Percentiles rank a stretch among this genome's conserved stretches.
Evolutionary conservation across 768 basidiomycete genomes (phyloP).

Genomic region (Guyanaporus albipodus): DNA sequence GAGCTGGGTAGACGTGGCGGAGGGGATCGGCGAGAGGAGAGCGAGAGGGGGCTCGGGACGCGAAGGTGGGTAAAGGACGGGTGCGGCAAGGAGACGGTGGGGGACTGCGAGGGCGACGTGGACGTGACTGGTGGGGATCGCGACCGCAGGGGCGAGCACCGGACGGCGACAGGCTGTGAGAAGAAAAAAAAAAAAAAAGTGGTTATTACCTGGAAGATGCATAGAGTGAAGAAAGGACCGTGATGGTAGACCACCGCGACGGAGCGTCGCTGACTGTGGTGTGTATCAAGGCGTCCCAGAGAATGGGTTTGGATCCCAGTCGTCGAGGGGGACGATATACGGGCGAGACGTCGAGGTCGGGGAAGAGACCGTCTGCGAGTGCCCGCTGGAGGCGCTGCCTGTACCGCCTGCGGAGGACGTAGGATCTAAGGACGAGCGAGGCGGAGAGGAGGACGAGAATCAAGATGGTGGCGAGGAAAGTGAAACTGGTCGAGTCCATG

Average conservation of each 20-base stretch:
- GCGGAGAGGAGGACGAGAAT: conserved; percentile 63
- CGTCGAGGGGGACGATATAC: conserved; percentile 6
- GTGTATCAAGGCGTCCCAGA: conserved; percentile 18
- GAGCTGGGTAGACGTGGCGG: background rate
- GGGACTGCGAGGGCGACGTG: background rate
- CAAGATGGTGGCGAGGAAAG: conserved; percentile 69
- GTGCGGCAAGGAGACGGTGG: background rate
- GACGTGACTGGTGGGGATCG: background rate
- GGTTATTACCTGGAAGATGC: background rate
- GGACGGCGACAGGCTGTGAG: conserved; percentile 19
- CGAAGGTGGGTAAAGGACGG: conserved; percentile 11
- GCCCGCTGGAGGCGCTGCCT: conserved; percentile 52
- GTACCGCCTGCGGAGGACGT: conserved; percentile 55
- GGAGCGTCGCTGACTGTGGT: background rate
- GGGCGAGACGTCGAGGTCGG: conserved; percentile 38
- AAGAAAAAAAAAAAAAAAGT: background rate
- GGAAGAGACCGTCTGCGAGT: conserved; percentile 41
- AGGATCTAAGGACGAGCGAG: conserved; percentile 61
- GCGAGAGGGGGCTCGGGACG: background rate
- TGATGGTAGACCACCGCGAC: conserved; percentile 18
- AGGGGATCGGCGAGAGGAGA: background rate
- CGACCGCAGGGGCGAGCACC: background rate
- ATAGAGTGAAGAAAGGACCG: background rate
- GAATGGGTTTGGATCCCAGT: conserved; percentile 10
- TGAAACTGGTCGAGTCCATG: conserved; percentile 45